Evolutionary conservation across 176 grass and related monocot genomes (phyloP).

Genomic region (Oryza coarctata): DNA sequence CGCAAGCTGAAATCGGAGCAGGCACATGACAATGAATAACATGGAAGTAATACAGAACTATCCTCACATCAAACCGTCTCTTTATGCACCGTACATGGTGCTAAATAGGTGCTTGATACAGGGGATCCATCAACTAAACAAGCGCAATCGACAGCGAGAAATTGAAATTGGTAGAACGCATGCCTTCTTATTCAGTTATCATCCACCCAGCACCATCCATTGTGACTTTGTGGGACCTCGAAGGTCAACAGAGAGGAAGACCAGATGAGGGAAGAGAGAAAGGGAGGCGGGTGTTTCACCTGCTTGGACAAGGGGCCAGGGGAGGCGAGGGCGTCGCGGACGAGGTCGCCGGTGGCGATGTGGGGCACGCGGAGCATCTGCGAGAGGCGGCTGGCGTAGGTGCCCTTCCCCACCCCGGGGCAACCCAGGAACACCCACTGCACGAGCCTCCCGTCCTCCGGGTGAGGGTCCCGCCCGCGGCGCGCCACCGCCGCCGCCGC

Average conservation of each 20-base stretch:
- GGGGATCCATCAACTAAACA: neutral
- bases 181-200: neutral
- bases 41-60: neutral
- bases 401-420: constrained; percentile 96
- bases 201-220: neutral
- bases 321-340: constrained; percentile 72
- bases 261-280: neutral
- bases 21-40: constrained; percentile 1
- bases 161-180: neutral
- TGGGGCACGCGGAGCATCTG: constrained; percentile 76
- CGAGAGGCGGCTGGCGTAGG: constrained; percentile 93
- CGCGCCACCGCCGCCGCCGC: constrained; percentile 4
- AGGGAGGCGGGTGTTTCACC: constrained; percentile 34
- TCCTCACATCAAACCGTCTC: neutral
- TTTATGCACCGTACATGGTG: neutral
- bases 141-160: neutral
- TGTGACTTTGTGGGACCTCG: neutral
- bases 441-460: constrained; percentile 54
- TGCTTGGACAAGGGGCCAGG: constrained; percentile 49
- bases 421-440: constrained; percentile 96
- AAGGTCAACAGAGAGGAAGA: neutral
- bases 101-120: neutral
- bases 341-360: constrained; percentile 98
- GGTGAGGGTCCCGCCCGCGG: constrained; percentile 19
- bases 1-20: constrained; percentile 55